phyloP scores from a whole-genome alignment of 805 yeast genomes.

The Cyberlindnera mycetangii region DNA sequence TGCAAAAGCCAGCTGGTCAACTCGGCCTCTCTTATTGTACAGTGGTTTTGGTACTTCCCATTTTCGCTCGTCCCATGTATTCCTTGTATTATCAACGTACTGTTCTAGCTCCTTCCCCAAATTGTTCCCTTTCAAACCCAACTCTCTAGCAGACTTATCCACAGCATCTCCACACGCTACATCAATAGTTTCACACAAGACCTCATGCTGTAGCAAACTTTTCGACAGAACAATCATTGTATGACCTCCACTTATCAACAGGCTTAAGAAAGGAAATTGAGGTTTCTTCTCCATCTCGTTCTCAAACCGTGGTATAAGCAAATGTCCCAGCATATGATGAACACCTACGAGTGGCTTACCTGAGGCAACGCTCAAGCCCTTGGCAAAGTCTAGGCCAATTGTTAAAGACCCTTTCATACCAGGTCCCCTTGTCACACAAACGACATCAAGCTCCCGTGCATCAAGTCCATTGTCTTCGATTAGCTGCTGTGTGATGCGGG shows the following conservation, averaged over 20 bases:
- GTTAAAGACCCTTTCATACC: constrained; percentile 91
- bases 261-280: constrained; percentile 64
- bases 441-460: constrained; percentile 54
- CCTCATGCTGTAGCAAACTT: constrained; percentile 61
- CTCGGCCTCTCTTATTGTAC: constrained; percentile 44
- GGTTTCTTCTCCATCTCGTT: constrained; percentile 44
- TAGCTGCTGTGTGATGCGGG: constrained; percentile 45
- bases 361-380: constrained; percentile 82
- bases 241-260: constrained; percentile 92
- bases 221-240: constrained; percentile 77
- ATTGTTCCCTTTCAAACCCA: constrained; percentile 81
- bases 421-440: constrained; percentile 93
- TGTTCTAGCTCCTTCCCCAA: constrained; percentile 79
- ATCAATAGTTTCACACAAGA: constrained; percentile 73
- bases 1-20: constrained; percentile 53
- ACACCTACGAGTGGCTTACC: constrained; percentile 79
- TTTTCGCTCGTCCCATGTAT: constrained; percentile 27
- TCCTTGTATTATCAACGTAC: constrained; percentile 39
- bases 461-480: constrained; percentile 28
- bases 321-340: constrained; percentile 95
- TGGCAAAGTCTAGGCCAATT: constrained; percentile 79
- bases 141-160: constrained; percentile 86
- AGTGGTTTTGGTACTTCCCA: constrained; percentile 49
- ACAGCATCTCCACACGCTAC: constrained; percentile 92
- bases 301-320: constrained; percentile 59